These are phyloP conservation scores for Strobilomyces echinocephalus DNA, from an alignment of 768 basidiomycete genomes.

Conservation along the genomic window DNA sequence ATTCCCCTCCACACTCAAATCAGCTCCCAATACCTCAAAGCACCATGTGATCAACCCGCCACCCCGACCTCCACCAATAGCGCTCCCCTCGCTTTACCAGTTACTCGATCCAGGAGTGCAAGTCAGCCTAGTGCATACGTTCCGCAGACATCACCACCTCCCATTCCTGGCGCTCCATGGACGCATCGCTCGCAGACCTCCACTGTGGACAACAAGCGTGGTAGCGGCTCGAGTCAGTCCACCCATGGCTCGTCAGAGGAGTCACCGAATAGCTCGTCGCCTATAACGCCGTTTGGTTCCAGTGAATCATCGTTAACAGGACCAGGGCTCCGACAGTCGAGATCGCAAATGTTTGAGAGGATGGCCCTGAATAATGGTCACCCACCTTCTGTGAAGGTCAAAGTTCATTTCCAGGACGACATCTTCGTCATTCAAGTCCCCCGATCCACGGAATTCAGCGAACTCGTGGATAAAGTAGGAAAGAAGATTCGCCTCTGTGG, in stretches of 20 bases:
- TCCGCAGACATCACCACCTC: conserved; percentile 47
- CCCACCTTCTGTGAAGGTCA: conserved; percentile 71
- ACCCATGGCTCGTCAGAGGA: conserved; percentile 76
- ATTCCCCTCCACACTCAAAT: conserved; percentile 59
- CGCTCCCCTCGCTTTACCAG: conserved; percentile 26
- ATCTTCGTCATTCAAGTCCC: conserved; percentile 93
- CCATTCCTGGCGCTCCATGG: conserved; percentile 54
- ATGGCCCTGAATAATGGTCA: conserved; percentile 29
- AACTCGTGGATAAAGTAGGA: conserved; percentile 85
- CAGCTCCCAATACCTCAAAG: conserved; percentile 58
- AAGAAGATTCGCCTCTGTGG: conserved; percentile 92
- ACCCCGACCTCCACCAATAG: conserved; percentile 32
- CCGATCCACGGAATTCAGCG: conserved; percentile 69
- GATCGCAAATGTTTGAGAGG: conserved; percentile 51
- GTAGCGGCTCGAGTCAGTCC: conserved; percentile 80
- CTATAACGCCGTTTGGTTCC: conserved; percentile 86
- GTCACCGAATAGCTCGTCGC: conserved; percentile 81
- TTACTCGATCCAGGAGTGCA: conserved; percentile 65
- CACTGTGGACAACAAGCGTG: conserved; percentile 55
- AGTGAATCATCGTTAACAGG: conserved; percentile 75
- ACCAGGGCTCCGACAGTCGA: conserved; percentile 48
- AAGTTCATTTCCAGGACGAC: conserved; percentile 92
- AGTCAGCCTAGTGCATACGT: conserved; percentile 74
- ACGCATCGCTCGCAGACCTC: conserved; percentile 40
- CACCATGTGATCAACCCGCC: conserved; percentile 46